These are phyloP conservation scores for Xylariaceae sp. DNA, from an alignment of 2,329 filamentous ascomycete genomes.

Conservation along the genomic window DNA sequence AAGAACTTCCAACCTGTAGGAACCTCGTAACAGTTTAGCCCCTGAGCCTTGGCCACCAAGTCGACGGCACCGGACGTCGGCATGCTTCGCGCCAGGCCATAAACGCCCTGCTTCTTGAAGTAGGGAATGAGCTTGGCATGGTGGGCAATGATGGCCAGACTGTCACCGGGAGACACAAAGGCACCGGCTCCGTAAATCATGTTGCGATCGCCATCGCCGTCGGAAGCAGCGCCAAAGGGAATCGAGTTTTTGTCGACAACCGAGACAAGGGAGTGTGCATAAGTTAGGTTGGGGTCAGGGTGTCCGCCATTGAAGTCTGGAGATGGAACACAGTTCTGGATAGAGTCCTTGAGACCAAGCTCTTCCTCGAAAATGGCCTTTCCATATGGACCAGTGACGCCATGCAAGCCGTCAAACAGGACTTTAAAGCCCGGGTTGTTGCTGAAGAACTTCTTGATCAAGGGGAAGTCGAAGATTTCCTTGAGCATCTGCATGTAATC, in stretches of 20 bases:
- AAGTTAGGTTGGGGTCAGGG: slow-evolving; percentile 96
- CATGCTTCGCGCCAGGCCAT: slow-evolving; percentile 94
- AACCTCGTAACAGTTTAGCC: slow-evolving; percentile 88
- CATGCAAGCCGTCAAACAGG: slow-evolving; percentile 89
- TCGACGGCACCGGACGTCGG: slow-evolving; percentile 94
- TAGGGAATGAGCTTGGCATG: slow-evolving; percentile 95
- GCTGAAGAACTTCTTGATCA: slow-evolving; percentile 91
- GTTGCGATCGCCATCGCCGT: slow-evolving; percentile 97
- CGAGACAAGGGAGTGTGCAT: slow-evolving; percentile 91
- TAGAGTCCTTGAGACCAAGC: slow-evolving; percentile 72
- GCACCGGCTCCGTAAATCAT: slow-evolving; percentile 99
- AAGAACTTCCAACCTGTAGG: slow-evolving; percentile 99
- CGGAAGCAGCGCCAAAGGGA: slow-evolving; percentile 93
- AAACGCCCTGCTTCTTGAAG: slow-evolving; percentile 96
- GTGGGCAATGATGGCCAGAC: slow-evolving; percentile 95
- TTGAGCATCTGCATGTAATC: slow-evolving; percentile 96
- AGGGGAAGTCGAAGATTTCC: slow-evolving; percentile 95
- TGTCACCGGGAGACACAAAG: slow-evolving; percentile 96
- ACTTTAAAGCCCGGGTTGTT: slow-evolving; percentile 90
- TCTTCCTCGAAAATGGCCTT: slow-evolving; percentile 93
- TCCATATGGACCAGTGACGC: slow-evolving; percentile 94
- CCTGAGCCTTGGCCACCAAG: slow-evolving; percentile 91
- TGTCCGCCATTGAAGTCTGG: slow-evolving; percentile 97
- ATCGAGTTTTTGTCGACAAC: slow-evolving; percentile 87
- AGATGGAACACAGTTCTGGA: slow-evolving; percentile 86